phyloP scores from a whole-genome alignment of 768 basidiomycete species.

The Mycena indigotica region DNA sequence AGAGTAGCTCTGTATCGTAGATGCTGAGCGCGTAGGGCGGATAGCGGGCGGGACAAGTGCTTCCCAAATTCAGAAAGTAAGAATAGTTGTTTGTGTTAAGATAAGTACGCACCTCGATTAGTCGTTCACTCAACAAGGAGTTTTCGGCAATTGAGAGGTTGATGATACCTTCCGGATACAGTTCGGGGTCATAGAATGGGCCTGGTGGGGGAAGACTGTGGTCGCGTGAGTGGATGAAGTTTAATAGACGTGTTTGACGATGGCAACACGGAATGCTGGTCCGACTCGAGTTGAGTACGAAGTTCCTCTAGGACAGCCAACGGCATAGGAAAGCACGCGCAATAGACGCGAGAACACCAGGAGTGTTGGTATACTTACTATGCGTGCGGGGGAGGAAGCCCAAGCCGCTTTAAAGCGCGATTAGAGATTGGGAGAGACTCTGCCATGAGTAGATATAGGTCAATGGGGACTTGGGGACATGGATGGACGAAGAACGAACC shows the following conservation, averaged over 20 bases:
- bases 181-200: slow-evolving; percentile 17
- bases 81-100: neutral
- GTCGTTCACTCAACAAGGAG: slow-evolving; percentile 10
- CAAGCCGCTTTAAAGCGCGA: slow-evolving; percentile 14
- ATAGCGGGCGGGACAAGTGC: slow-evolving; percentile 16
- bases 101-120: slow-evolving; percentile 11
- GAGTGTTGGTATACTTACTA: slow-evolving; percentile 13
- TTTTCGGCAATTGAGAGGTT: slow-evolving; percentile 22
- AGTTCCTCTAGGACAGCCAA: too few species aligned
- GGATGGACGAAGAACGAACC: neutral
- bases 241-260: too few species aligned
- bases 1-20: slow-evolving; percentile 15
- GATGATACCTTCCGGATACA: slow-evolving; percentile 14
- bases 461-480: neutral
- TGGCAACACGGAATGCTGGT: neutral
- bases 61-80: neutral
- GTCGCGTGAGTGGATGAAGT: neutral
- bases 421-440: slow-evolving; percentile 6
- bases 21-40: slow-evolving; percentile 6
- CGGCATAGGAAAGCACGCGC: neutral
- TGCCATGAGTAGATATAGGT: slow-evolving; percentile 3
- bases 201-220: slow-evolving; percentile 5
- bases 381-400: slow-evolving; percentile 15
- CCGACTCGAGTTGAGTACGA: too few species aligned
- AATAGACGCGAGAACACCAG: neutral